These are phyloP conservation scores for Phytopythium chamaehyphon DNA, from an alignment of 352 stramenopile genomes.

Conservation along the genomic window DNA sequence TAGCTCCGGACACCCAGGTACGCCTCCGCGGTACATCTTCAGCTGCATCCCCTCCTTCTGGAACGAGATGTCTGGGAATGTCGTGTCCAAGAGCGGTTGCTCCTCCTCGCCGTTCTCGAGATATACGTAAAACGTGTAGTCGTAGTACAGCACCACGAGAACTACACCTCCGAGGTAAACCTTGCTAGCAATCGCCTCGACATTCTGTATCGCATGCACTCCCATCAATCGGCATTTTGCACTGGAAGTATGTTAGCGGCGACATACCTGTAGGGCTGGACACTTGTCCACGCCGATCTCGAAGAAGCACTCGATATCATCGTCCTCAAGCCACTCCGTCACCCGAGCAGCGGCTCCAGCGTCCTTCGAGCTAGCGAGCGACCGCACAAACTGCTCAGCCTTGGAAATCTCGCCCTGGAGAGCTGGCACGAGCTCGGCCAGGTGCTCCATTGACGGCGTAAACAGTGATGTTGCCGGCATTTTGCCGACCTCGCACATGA, in stretches of 20 bases:
- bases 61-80: slow-evolving; percentile 92
- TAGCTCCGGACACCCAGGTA: slow-evolving; percentile 57
- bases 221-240: background rate
- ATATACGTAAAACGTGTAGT: slow-evolving; percentile 91
- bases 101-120: slow-evolving; percentile 88
- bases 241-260: background rate
- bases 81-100: slow-evolving; percentile 90
- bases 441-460: slow-evolving; percentile 82
- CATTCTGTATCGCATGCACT: slow-evolving; percentile 33
- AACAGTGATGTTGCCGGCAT: slow-evolving; percentile 89
- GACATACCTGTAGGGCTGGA: slow-evolving; percentile 44
- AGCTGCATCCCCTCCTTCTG: slow-evolving; percentile 82
- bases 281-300: slow-evolving; percentile 84
- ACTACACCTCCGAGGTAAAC: slow-evolving; percentile 90
- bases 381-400: slow-evolving; percentile 83
- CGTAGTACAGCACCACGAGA: slow-evolving; percentile 91
- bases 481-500: slow-evolving; percentile 90
- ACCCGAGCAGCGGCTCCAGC: slow-evolving; percentile 48
- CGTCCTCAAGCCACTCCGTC: slow-evolving; percentile 87
- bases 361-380: slow-evolving; percentile 39
- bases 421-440: slow-evolving; percentile 65
- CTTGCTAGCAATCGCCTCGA: slow-evolving; percentile 94
- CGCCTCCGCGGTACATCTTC: slow-evolving; percentile 77
- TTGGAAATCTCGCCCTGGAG: slow-evolving; percentile 88
- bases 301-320: slow-evolving; percentile 90